Evolutionary conservation across 139 green algal species (phyloP), one percentile per base, ranked within the genome.

Genomic region (Volvox reticuliferus): DNA sequence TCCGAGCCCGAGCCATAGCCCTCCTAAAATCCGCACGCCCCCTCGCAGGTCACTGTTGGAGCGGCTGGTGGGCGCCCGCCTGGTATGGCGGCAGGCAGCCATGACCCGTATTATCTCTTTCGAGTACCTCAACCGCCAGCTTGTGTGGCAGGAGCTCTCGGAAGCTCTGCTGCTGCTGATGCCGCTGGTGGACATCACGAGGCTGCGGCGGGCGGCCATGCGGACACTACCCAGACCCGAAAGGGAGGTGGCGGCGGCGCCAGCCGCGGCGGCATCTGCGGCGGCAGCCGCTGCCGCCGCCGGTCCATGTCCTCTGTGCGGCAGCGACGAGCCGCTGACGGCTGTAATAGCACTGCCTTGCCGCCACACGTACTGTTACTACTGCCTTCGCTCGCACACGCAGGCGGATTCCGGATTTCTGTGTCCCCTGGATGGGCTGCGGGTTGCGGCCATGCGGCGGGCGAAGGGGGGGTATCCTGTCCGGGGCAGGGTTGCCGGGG

Each of bases 81-180:
- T 98, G 67, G 96, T 99, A 44, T 99, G 98, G 91, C 77, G 87
- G n/a, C 93, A 95, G 85, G 91, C 96, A 12, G 88, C 82, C 69
- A 97, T 98, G 93, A 93, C 87, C 0, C 95, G 98, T 0, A 91
- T 97, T 35, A 96, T 99, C 79, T 96, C 87, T 61, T 99, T 98
- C 90, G 98, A 99, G 92, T 99, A 99, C 90, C 95, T 99, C 55
- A 99, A 99, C 93, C 92, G 97, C 13, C 97, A 99, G 94, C 95
- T 99, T 81, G 33, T 85, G 76, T 91, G 76, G 87, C 90, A 95
- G 88, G 96, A 99, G 95, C 91, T 99, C 35, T 95, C 92, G 2
- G 97, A 99, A 93, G 89, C 98, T 20, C 93, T 99, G 91, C 93
- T 99, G 36, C 96, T 97, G 35, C 37, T 98, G 78, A 95, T 99